These are phyloP conservation scores for Aspergillus novofumigatus DNA, from an alignment of 2,329 filamentous ascomycete species.

Conservation along the genomic window DNA sequence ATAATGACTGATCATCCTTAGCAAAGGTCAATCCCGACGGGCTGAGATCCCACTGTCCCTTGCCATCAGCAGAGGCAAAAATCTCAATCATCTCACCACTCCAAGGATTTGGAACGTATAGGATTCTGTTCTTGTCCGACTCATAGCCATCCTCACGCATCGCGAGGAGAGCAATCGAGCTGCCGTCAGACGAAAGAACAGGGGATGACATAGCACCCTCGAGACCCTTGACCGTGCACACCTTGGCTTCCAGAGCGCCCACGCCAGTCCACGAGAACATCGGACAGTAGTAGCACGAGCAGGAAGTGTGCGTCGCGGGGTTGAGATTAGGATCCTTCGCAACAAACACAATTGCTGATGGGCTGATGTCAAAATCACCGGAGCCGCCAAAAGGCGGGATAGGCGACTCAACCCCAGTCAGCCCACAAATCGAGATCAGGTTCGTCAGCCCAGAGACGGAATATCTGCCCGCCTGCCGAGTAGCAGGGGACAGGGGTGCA, in stretches of 20 bases:
- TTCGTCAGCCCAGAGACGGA: slow-evolving; percentile 42
- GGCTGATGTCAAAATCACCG: slow-evolving; percentile 45
- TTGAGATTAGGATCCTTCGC: slow-evolving; percentile 44
- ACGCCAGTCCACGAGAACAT: slow-evolving; percentile 41
- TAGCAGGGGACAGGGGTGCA: slow-evolving; percentile 33
- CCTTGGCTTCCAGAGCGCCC: slow-evolving; percentile 26
- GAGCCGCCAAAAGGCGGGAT: slow-evolving; percentile 47
- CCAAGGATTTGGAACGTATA: slow-evolving; percentile 41
- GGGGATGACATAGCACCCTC: slow-evolving; percentile 44
- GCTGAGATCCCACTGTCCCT: slow-evolving; percentile 41
- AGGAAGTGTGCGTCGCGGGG: slow-evolving; percentile 45
- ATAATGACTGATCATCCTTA: slow-evolving; percentile 38
- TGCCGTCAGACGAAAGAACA: slow-evolving; percentile 42
- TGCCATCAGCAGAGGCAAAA: slow-evolving; percentile 34
- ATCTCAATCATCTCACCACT: slow-evolving; percentile 37
- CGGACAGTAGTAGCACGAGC: slow-evolving; percentile 43
- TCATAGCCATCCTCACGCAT: slow-evolving; percentile 46
- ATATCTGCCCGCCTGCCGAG: slow-evolving; percentile 36
- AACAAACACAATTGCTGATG: slow-evolving; percentile 43
- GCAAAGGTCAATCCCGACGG: slow-evolving; percentile 40
- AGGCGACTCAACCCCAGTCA: slow-evolving; percentile 42
- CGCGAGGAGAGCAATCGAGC: slow-evolving; percentile 40
- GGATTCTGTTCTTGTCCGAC: slow-evolving; percentile 44
- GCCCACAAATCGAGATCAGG: slow-evolving; percentile 36
- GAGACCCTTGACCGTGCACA: slow-evolving; percentile 31